Evolutionary conservation across 805 yeast species (phyloP), one percentile per base, ranked within the genome.

Genomic region (Cyberlindnera euphorbiiphila): DNA sequence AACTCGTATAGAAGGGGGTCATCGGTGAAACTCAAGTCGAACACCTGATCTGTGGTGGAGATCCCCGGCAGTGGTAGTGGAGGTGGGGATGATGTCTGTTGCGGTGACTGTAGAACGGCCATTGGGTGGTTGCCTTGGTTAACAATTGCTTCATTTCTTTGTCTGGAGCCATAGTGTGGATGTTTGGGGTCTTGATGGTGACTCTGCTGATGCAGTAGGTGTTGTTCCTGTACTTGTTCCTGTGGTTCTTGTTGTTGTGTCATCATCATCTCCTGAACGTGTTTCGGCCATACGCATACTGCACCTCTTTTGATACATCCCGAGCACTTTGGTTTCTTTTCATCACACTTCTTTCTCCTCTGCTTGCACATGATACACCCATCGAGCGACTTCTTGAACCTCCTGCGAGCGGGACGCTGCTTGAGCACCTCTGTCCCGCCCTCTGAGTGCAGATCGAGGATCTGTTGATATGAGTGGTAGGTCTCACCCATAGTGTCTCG

Each of bases 281-380:
- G 55, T 4, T 17, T 22, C 1, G 57, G 56, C 55, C 56, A 53
- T 8, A 25, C 32, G 25, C 58, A 53, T 2, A 23, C 32, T 3
- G 41, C 22, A 0, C 37, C 41, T 24, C 42, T 44, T 18, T 45
- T 31, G 4, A 35, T 8, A 33, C 58, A 53, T 9, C 41, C 39
- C 5, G 33, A 9, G 21, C 58, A 53, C 3, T 11, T 22, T 9
- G 58, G 58, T 32, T 53, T 50, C 19, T 19, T 7, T 29, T 53
- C 58, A 35, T 52, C 58, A 32, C 58, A 53, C 32, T 53, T 53
- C 44, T 52, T 51, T 25, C 51, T 38, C 32, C 47, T 41, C 29
- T 36, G 38, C 26, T 52, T 52, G 31, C 58, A 53, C 10, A 23
- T 25, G 8, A 47, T 10, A 29, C 58, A 53, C 5, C 58, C 58